Conservation (phyloP, 78 protist species). For the Mantamonas sphyraenae region DNA sequence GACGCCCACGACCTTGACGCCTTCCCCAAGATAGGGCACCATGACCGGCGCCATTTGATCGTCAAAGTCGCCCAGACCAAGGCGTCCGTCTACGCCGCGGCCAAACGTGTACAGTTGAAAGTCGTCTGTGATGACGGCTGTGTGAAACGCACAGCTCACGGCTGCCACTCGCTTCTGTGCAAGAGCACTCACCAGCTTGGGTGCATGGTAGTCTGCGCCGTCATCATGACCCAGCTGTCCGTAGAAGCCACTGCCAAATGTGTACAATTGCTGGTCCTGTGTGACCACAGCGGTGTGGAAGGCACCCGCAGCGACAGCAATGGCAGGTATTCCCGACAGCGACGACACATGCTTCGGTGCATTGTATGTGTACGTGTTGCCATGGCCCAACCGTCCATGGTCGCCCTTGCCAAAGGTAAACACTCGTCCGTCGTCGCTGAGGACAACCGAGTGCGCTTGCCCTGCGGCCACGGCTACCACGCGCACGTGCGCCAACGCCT, state of each 20-base stretch:
- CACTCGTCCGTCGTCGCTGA: constrained; percentile 3
- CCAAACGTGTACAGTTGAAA: constrained; percentile 19
- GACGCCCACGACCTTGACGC: too few species aligned
- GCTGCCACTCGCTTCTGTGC: not conserved
- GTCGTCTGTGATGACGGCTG: not conserved
- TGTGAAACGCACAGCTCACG: constrained; percentile 30
- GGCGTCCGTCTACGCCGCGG: constrained; percentile 22
- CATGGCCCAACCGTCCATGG: constrained; percentile 32
- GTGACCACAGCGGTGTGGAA: constrained; percentile 37
- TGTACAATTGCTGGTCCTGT: constrained; percentile 6
- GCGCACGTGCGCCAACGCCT: too few species aligned
- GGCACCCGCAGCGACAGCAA: constrained; percentile 24
- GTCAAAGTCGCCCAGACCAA: not conserved
- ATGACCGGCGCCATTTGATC: constrained; percentile 17
- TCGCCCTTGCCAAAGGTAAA: constrained; percentile 41
- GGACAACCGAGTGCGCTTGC: constrained; percentile 12
- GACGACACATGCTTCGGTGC: constrained; percentile 21
- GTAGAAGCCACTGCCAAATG: too few species aligned
- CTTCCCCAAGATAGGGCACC: too few species aligned
- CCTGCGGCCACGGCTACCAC: too few species aligned
- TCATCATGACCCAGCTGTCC: too few species aligned
- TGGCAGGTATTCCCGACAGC: constrained; percentile 3
- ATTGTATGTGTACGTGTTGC: not conserved
- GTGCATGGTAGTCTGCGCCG: constrained; percentile 10
- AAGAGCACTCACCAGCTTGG: not conserved